Percentiles rank a stretch among this genome's conserved stretches.
These are phyloP conservation scores for Colletotrichum gloeosporioides DNA, from an alignment of 2,329 filamentous ascomycete species.

Conservation along the genomic window DNA sequence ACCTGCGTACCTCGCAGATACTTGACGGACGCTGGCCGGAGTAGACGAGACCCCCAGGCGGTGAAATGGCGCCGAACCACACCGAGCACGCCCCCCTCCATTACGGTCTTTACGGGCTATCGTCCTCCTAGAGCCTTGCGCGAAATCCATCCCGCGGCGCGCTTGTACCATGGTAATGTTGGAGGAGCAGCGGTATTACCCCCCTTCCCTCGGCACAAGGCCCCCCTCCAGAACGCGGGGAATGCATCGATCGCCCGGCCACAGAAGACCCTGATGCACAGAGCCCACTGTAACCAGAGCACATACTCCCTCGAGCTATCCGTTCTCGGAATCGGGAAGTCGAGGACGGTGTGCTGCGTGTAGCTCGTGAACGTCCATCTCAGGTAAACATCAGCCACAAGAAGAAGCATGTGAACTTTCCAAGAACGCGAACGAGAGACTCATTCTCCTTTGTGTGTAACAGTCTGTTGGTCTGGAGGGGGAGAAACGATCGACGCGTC, in stretches of 20 bases:
- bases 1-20: not conserved
- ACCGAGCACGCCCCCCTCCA: constrained; percentile 19
- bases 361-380: not conserved
- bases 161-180: not conserved
- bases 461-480: not conserved
- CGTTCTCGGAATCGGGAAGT: not conserved
- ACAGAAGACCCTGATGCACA: constrained; percentile 20
- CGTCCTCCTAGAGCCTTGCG: constrained; percentile 4
- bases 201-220: not conserved
- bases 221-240: constrained; percentile 1
- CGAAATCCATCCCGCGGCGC: not conserved
- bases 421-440: not conserved
- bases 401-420: not conserved
- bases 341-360: not conserved
- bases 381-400: constrained; percentile 12
- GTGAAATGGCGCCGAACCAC: constrained; percentile 20
- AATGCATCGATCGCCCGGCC: constrained; percentile 12
- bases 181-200: not conserved
- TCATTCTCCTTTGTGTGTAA: too few relatives aligned
- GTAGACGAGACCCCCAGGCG: not conserved
- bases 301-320: not conserved
- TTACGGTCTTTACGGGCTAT: constrained; percentile 6
- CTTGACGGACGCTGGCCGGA: not conserved
- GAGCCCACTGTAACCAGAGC: not conserved
- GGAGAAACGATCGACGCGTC: not conserved